phyloP scores from a whole-genome alignment of 305 asterid genomes.

The Fraxinus latifolia region DNA sequence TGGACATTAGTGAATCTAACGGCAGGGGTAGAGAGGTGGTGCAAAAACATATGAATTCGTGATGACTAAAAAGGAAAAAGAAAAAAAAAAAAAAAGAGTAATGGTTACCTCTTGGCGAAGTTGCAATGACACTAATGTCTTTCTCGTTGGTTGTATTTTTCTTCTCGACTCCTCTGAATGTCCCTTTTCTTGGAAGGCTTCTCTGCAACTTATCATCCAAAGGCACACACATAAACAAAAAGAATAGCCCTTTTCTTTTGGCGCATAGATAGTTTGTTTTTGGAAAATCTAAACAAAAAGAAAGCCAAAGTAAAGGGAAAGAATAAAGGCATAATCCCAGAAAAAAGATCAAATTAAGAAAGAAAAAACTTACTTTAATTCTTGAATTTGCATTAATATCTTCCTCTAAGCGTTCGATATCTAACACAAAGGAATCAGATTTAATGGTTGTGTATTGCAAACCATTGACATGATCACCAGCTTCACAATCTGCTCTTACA shows the following conservation, averaged over 20 bases:
- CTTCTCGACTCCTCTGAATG: conserved; percentile 32
- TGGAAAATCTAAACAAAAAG: neutral
- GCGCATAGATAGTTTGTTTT: neutral
- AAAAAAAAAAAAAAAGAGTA: neutral
- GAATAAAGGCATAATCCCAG: neutral
- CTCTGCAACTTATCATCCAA: conserved; percentile 32
- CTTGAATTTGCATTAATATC: conserved; percentile 54
- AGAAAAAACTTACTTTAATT: conserved; percentile 41
- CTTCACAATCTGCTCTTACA: conserved; percentile 1
- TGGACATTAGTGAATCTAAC: neutral
- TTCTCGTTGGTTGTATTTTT: conserved; percentile 22
- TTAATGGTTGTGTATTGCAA: conserved; percentile 23
- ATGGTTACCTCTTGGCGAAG: conserved; percentile 38
- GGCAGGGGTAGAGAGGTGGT: neutral
- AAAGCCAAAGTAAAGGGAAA: neutral
- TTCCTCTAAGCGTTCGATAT: conserved; percentile 58
- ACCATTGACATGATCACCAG: conserved; percentile 30
- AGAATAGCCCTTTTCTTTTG: conserved; percentile 26
- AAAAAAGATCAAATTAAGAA: neutral
- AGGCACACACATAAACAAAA: neutral
- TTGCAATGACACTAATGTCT: conserved; percentile 17
- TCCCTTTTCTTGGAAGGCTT: conserved; percentile 39
- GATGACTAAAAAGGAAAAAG: neutral
- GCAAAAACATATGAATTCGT: neutral
- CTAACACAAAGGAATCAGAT: conserved; percentile 60